Percentiles rank a stretch among this genome's conserved stretches.
phyloP scores from a whole-genome alignment of 306 rosid species.

The Corylus avellana region DNA sequence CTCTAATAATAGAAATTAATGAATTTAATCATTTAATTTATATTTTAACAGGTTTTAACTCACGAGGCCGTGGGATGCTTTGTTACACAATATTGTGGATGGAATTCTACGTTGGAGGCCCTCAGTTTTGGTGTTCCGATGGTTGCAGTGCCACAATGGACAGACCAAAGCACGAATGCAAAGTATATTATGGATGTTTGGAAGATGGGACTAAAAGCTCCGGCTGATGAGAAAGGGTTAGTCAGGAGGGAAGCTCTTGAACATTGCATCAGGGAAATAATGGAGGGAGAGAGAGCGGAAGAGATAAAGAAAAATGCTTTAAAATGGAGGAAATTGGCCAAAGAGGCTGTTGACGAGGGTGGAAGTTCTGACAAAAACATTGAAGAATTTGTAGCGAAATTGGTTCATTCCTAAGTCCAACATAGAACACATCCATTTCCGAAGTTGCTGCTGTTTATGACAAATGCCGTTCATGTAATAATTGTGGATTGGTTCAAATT shows the following conservation, averaged over 20 bases:
- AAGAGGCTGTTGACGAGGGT: not conserved
- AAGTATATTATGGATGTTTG: slow-evolving; percentile 1
- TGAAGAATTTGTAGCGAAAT: not conserved
- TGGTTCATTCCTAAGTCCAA: not conserved
- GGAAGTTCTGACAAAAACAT: not conserved
- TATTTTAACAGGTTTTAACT: too few species aligned
- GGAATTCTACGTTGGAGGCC: not conserved
- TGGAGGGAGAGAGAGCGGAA: not conserved
- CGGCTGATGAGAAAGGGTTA: not conserved
- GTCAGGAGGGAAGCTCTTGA: not conserved
- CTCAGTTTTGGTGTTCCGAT: not conserved
- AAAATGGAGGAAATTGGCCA: not conserved
- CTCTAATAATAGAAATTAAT: too few species aligned
- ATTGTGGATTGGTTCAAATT: too few species aligned
- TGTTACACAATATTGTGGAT: too few species aligned
- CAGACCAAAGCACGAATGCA: not conserved
- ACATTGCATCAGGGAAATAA: not conserved
- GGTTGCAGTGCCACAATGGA: not conserved
- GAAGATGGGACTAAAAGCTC: slow-evolving; percentile 3
- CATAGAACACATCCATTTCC: too few species aligned
- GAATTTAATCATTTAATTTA: too few species aligned
- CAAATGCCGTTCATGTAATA: too few species aligned
- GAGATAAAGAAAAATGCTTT: not conserved
- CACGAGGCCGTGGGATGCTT: too few species aligned
- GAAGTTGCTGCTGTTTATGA: too few species aligned